A percentile compares a stretch with the other conserved stretches of the same genome.
Evolutionary conservation across 2,329 filamentous ascomycete genomes (phyloP).

Genomic region (Plectosphaerella cucumerina): DNA sequence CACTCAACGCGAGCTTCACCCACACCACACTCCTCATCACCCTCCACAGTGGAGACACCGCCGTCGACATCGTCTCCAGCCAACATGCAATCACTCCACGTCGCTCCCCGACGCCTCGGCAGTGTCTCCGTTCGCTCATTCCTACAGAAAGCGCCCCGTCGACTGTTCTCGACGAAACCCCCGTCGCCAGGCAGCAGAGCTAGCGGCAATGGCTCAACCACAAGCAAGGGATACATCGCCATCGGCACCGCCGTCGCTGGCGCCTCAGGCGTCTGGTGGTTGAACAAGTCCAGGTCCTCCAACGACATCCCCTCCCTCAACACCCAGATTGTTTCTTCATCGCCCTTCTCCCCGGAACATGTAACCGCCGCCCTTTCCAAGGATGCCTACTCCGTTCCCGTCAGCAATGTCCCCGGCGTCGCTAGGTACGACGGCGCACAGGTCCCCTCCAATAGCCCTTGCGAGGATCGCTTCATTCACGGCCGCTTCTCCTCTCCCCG

Average conservation of each 20-base stretch:
- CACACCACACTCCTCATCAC: no score
- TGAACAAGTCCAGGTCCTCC: not conserved
- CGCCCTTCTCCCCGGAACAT: not conserved
- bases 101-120: no score
- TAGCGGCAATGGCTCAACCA: no score
- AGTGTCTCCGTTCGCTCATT: no score
- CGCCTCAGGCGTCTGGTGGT: not conserved
- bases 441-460: constrained; percentile 25
- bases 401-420: constrained; percentile 8
- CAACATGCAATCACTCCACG: no score
- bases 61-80: no score
- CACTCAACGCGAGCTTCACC: no score
- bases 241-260: not conserved
- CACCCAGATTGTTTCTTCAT: not conserved
- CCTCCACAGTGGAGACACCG: no score
- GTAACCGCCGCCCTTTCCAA: not conserved
- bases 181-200: no score
- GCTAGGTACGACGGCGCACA: constrained; percentile 25
- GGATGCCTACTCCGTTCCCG: not conserved
- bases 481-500: constrained; percentile 19
- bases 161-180: no score
- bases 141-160: no score
- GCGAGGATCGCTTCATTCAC: constrained; percentile 27
- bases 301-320: not conserved
- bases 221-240: no score